Evolutionary conservation across 192 early-diverging fungal genomes (phyloP), one percentile per base, ranked within the genome.

Genomic region (Umbelopsis vinacea): DNA sequence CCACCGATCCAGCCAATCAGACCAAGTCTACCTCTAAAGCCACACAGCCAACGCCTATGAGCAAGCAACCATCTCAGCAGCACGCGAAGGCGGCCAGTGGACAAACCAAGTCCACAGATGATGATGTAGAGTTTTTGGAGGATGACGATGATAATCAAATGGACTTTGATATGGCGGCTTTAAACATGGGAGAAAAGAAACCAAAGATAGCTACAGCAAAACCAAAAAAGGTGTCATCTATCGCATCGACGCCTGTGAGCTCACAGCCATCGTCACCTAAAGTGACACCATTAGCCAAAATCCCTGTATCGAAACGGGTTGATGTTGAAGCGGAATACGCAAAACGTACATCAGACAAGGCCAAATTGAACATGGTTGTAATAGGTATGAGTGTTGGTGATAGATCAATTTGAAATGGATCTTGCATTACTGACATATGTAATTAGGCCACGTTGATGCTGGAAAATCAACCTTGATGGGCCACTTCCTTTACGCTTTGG

Each of bases 381-480:
- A 91, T 96, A 60, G 95, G 92, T 89, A 82, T 74, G 75, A 9
- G 4, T 6, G 37, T 46, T 26, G 17, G 21, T 6, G 29, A 12
- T 71, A 45, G 1, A 11, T 77, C 55, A 71, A 4, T 48, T 11
- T 43, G 5, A 12, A 43, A 6, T 43, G 38, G 66, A 67, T 46
- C n/a, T 45, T 52, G 3, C 48, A 50, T 6, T 17, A 21, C 48
- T 52, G 8, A 67, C 29, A 21, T 29, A 29, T 54, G 50, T 12
- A 50, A 1, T 24, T 76, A 91, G 93, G 97, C 0, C 97, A 98
- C 76, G 97, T 98, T 6, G 97, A 99, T 78, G 95, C 96, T 5
- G 97, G 97, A 46, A 99, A 99, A 80, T 92, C 90, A 66, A 99
- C 97, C 22, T 78, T 97, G 66, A 97, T 98, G 96, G 97, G 97